phyloP scores from a whole-genome alignment of 305 asterid genomes.

The Stenogyne calaminthoides region DNA sequence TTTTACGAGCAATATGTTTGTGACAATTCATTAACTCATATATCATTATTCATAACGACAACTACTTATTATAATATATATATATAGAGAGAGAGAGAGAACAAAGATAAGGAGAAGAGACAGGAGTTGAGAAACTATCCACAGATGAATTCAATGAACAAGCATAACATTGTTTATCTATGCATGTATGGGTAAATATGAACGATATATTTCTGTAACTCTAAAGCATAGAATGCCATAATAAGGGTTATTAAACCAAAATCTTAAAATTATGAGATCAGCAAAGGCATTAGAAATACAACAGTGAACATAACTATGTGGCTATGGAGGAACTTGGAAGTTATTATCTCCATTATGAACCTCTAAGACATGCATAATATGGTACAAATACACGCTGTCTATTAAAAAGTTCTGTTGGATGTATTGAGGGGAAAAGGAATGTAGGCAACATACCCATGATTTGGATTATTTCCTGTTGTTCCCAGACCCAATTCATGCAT shows the following conservation, averaged over 20 bases:
- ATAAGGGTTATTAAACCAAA: not conserved
- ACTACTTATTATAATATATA: not conserved
- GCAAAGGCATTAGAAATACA: not conserved
- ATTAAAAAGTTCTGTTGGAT: slow-evolving; percentile 8
- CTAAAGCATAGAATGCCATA: not conserved
- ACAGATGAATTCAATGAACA: not conserved
- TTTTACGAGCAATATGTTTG: not conserved
- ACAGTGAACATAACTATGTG: not conserved
- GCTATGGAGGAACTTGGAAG: not conserved
- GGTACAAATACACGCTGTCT: not conserved
- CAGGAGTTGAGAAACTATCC: not conserved
- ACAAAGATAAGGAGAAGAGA: not conserved
- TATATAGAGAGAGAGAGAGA: not conserved
- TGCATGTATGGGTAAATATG: not conserved
- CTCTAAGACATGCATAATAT: not conserved
- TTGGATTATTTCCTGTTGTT: slow-evolving; percentile 93
- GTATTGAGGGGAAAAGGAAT: not conserved
- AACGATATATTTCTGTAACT: not conserved
- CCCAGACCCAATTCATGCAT: slow-evolving; percentile 99
- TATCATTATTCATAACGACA: not conserved
- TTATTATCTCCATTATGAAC: slow-evolving; percentile 10
- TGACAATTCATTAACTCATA: not conserved
- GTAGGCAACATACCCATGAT: slow-evolving; percentile 70
- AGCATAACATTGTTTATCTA: not conserved
- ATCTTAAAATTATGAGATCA: not conserved